These are phyloP conservation scores for Aegle marmelos DNA, from an alignment of 345 rosid genomes.

Conservation along the genomic window DNA sequence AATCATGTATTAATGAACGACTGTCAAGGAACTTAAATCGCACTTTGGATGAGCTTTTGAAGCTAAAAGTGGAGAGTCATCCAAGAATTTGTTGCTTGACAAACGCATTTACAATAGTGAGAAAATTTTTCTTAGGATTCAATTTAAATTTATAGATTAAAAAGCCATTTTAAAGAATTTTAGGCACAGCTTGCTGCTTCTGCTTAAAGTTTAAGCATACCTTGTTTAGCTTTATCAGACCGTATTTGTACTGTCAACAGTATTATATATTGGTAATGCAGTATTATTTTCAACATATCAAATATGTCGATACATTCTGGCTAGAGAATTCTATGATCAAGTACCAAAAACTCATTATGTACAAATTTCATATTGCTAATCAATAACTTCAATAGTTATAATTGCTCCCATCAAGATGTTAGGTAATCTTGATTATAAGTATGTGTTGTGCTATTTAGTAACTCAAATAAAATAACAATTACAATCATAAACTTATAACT, in stretches of 20 bases:
- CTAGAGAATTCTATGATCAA: too few species aligned
- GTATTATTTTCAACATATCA: too few species aligned
- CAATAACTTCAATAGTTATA: too few species aligned
- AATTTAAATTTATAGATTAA: not conserved
- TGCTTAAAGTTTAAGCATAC: not conserved
- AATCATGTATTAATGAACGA: not conserved
- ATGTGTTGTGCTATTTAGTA: too few species aligned
- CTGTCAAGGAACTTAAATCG: not conserved
- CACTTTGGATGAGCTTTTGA: not conserved
- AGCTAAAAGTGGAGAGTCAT: not conserved
- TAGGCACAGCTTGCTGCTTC: not conserved
- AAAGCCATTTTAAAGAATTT: too few species aligned
- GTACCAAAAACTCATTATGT: too few species aligned
- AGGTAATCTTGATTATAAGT: too few species aligned
- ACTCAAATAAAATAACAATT: too few species aligned
- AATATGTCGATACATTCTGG: too few species aligned
- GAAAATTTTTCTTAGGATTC: not conserved
- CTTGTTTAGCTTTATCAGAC: not conserved
- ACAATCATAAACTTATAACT: too few species aligned
- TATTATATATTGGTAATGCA: not conserved
- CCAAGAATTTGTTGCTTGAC: not conserved
- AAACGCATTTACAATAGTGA: not conserved
- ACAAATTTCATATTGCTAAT: too few species aligned
- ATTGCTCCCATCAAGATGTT: too few species aligned
- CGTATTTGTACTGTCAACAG: not conserved